Base-by-base conservation (phyloP, 495 filamentous ascomycete species). In the Podospora australis region DNA sequence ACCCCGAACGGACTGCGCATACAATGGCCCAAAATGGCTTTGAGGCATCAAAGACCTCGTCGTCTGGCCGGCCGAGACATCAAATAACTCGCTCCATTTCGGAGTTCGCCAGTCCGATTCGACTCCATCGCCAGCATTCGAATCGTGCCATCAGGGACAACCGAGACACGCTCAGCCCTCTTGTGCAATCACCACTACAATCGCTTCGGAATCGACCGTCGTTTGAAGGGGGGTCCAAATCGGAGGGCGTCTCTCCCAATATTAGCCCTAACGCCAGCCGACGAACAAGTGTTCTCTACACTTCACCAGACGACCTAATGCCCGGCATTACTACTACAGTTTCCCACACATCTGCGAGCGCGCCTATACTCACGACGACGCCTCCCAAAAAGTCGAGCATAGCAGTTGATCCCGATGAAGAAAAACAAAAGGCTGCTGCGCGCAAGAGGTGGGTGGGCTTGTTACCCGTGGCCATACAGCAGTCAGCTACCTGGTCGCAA, bases 51-150 rank as follows among this genome's bases (percentile, higher is more conserved):
- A 63, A 57, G 41, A 39, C 59, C 16, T 55, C 62, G 39, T 66
- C 69, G 20, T 63, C 69, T 40, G 60, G 65, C 22, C 70, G 66
- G 38, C 67, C 70, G 32, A 65, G 68, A 36, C 74, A 78, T 49
- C 68, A 72, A 48, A 63, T 75, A 36, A 67, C 64, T 42, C 69
- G 71, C 9, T 77, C 74, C 26, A 72, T 75, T 40, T 67, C 68
- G 41, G 73, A 79, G 50, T 55, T 74, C 40, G 72, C 75, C 25
- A 66, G 69, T 25, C 64, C 74, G n/a, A 64, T 72, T 52, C 69
- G 66, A 46, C 60, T 66, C 29, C 66, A 68, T 45, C 70, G 72
- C 35, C 69, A 70, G 53, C 63, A 70, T 49, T 59, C 66, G 39
- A 25, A 69, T 57, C 44, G 62, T 46, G 53, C 26, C 46, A 42